Percentiles rank a stretch among this genome's conserved stretches.
Evolutionary conservation across 768 basidiomycete genomes (phyloP).

Genomic region (Amanita pseudoporphyria): DNA sequence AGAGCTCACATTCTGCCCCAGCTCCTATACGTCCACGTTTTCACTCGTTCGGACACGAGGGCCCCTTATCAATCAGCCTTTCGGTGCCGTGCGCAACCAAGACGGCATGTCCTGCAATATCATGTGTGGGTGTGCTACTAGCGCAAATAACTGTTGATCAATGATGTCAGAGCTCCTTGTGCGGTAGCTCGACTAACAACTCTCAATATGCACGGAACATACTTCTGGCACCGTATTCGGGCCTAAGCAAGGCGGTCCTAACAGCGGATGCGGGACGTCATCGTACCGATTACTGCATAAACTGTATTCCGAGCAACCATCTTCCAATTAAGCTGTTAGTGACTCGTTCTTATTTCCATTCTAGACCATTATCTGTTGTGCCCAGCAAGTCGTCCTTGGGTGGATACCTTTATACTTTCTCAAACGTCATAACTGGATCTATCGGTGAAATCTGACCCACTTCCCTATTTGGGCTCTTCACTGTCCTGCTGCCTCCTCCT

Average conservation of each 20-base stretch:
- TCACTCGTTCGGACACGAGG: too few species aligned
- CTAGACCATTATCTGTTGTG: neutral
- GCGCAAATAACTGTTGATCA: neutral
- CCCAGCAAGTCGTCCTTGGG: neutral
- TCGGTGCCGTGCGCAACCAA: neutral
- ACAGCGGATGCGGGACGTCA: neutral
- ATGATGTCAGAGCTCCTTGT: neutral
- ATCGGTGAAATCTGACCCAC: neutral
- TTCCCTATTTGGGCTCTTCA: neutral
- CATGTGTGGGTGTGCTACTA: too few species aligned
- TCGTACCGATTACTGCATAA: neutral
- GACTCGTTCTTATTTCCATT: too few species aligned
- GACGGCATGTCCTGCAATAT: neutral
- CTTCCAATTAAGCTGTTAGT: neutral
- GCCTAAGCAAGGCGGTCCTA: neutral
- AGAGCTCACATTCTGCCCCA: neutral
- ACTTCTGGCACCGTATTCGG: neutral
- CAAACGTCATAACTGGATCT: neutral
- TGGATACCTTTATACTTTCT: neutral
- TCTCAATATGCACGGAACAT: neutral
- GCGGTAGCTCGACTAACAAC: neutral
- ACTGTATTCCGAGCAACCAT: neutral
- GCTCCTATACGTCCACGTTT: conserved; percentile 1
- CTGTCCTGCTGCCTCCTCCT: too few species aligned
- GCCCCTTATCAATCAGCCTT: neutral